Conservation (phyloP, 768 basidiomycete genomes). For the Hygrocybe coccinea region DNA sequence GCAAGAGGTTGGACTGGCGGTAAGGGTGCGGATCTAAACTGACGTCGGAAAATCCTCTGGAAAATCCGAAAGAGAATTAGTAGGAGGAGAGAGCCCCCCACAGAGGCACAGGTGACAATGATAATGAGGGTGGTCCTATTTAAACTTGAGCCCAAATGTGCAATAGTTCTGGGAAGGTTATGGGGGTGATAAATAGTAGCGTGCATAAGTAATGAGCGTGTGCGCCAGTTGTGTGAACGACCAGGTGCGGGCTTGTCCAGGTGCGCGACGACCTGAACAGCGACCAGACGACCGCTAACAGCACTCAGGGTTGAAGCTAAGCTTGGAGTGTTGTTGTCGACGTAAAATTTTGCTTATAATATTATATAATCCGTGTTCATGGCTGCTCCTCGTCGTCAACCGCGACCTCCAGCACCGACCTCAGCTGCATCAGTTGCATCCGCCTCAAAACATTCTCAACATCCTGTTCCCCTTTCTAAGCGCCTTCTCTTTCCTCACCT, state of each 20-base stretch:
- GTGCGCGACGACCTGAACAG: conserved; percentile 10
- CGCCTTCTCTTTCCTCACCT: conserved; percentile 63
- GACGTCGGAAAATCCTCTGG: conserved; percentile 27
- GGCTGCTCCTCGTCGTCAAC: conserved; percentile 18
- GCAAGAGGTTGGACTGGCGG: conserved; percentile 65
- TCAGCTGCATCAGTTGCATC: conserved; percentile 17
- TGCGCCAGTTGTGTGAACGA: not conserved
- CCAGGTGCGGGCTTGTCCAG: not conserved
- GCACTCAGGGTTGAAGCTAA: too few species aligned
- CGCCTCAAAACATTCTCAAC: conserved; percentile 21
- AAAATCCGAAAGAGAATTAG: conserved; percentile 36
- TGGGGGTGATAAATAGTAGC: not conserved
- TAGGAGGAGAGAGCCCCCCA: conserved; percentile 38
- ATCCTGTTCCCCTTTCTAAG: conserved; percentile 38
- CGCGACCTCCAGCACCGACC: conserved; percentile 10
- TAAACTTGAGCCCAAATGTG: conserved; percentile 16
- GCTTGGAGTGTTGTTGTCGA: too few species aligned
- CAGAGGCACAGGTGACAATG: conserved; percentile 40
- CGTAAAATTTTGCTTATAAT: too few species aligned
- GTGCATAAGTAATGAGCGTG: not conserved
- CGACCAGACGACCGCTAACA: conserved; percentile 17
- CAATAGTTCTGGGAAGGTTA: not conserved
- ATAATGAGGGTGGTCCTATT: conserved; percentile 45
- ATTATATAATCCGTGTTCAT: too few species aligned
- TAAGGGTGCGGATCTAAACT: conserved; percentile 40